Base-by-base conservation (phyloP, 768 basidiomycete species). In the Amylocystis lapponica region DNA sequence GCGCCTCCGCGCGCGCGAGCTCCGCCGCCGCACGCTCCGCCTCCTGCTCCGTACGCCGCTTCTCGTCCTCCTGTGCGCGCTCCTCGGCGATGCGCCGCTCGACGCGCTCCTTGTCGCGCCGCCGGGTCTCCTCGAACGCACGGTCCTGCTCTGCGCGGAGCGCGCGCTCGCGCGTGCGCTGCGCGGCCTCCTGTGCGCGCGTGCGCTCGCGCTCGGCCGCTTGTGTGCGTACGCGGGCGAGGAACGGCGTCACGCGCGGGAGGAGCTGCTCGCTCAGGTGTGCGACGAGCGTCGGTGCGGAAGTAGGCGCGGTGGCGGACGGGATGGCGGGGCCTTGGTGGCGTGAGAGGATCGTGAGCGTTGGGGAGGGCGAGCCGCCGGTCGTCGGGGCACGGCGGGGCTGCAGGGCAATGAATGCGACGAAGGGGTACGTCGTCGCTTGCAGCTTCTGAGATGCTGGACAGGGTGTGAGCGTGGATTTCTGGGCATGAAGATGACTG, bases 371-470 rank as follows among this genome's bases (percentile, higher is more conserved):
- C 19, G 65, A 61, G 4, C 69, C 53, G 13, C 59, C 51, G 11
- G 70, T 59, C 4, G 55, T 51, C 31, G 57, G 60, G 17, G 62
- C 69, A 23, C 78, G 76, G 14, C 76, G 76, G 0, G 89, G 83
- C 57, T 97, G 89, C 36, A 96, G 77, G 1, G 93, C 83, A 36
- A 96, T 62, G 62, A 97, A 99, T 1, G 89, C 88, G 36, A 99
- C 72, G 48, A 94, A 94, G 0, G 95, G 96, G 55, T 86, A 96
- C 0, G 93, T 91, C 1, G 93, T 92, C 2, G 84, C 83, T 56
- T 88, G 81, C 1, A 97, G 68, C 58, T 86, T 88, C 56, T 84
- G 77, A 11, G 80, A 68, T 22, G 67, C 86, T 70, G 66, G 13
- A 49, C 30, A 9, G 36, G 48, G 29, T 21, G 27, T 27, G 14